Base-by-base conservation (phyloP, 139 green algal species). In the Chlamydomonas sphaeroides region DNA sequence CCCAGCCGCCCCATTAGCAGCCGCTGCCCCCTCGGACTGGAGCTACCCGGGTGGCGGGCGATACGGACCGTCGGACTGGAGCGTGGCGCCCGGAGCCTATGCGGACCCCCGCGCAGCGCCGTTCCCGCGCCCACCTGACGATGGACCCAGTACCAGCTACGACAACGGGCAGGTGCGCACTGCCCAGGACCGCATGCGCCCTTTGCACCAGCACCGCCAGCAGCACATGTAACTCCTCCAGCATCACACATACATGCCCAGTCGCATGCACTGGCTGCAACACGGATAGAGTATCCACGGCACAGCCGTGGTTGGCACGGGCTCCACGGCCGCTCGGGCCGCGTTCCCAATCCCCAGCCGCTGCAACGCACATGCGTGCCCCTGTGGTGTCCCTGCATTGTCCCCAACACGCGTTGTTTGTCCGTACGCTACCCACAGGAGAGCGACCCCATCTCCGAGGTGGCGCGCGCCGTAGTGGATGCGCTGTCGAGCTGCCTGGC, bases 141-240 rank as follows among this genome's bases (percentile, higher is more conserved):
- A 80, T 1, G 59, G 59, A n/a, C 61, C 75, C 42, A 82, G 62
- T 42, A 82, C 62, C 10, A 82, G 73, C 41, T 71, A 48, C 62
- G 73, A 73, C n/a, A 15, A 25, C 53, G 25, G 18, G 6, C 56
- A 68, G 39, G 72, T 68, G 26, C 25, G 66, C 21, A n/a, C 61
- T 14, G 26, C 61, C 61, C 30, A n/a, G n/a, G n/a, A 32, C 61
- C 65, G 3, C 61, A 38, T 11, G 30, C 4, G 33, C 6, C 26
- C 2, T 69, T 69, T 15, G 30, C 23, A n/a, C 18, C 61, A 67
- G 21, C n/a, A n/a, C n/a, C n/a, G n/a, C n/a, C n/a, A n/a, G n/a
- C n/a, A n/a, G n/a, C n/a, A n/a, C n/a, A n/a, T n/a, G n/a, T n/a
- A n/a, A n/a, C n/a, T n/a, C n/a, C n/a, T n/a, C n/a, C n/a, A n/a